These are phyloP conservation scores for Aspergillus bombycis DNA, from an alignment of 2,329 filamentous ascomycete species.

Conservation along the genomic window DNA sequence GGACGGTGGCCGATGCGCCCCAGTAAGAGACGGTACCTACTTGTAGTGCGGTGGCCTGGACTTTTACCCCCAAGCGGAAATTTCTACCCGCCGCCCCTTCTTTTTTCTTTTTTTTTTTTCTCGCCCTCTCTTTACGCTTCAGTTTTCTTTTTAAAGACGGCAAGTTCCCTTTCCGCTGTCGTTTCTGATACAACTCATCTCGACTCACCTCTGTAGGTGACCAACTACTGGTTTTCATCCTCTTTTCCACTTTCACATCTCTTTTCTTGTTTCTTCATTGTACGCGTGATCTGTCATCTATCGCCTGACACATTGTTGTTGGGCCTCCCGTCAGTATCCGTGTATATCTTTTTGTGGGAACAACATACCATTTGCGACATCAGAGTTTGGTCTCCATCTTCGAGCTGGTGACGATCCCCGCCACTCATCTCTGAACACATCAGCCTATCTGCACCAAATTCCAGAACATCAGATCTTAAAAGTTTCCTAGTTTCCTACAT, in stretches of 20 bases:
- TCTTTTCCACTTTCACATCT: constrained; percentile 5
- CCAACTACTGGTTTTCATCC: background rate
- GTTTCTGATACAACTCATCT: constrained; percentile 11
- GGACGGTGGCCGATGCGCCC: background rate
- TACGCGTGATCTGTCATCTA: background rate
- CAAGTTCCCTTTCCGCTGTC: constrained; percentile 6
- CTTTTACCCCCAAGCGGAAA: constrained; percentile 23
- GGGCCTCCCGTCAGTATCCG: background rate
- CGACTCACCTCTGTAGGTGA: constrained; percentile 18
- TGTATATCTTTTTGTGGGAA: constrained; percentile 1
- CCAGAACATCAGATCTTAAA: background rate
- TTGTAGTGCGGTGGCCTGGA: constrained; percentile 3
- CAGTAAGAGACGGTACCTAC: background rate
- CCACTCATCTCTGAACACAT: constrained; percentile 13
- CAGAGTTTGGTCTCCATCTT: constrained; percentile 9
- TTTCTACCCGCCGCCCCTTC: constrained; percentile 19
- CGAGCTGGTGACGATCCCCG: constrained; percentile 7
- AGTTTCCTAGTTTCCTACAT: constrained; percentile 8
- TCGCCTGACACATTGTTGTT: background rate
- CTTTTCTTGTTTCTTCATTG: constrained; percentile 9
- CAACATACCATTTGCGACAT: constrained; percentile 8
- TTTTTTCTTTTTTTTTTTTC: constrained; percentile 8
- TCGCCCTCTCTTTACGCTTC: background rate
- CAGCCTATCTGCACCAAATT: background rate
- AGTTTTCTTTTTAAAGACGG: constrained; percentile 5